Base-by-base conservation (phyloP, 2,329 filamentous ascomycete genomes). In the Rhinocladiella similis region DNA sequence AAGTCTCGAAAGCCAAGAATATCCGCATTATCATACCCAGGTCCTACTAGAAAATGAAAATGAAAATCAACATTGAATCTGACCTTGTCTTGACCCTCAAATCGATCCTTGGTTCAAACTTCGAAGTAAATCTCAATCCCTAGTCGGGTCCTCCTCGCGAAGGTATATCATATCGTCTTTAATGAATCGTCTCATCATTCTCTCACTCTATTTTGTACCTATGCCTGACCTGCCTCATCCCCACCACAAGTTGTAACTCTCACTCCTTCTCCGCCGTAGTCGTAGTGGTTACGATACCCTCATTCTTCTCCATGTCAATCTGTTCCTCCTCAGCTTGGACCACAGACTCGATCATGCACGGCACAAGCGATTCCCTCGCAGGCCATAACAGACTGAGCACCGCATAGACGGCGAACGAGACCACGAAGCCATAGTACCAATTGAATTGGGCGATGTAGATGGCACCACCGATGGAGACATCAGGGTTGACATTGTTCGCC, bases 341-440 rank as follows among this genome's bases (percentile, higher is more conserved):
- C 25, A 29, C 7, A 2, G 50, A 29, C 19, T 53, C 50, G 20
- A 53, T 53, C 50, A 53, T 53, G 27, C 41, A 53, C 12, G 35
- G 39, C 39, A 61, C 47, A 5, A 61, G 38, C 2, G 54, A 45
- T 4, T 57, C 55, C 35, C 43, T 58, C 9, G 54, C 47, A 16
- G 54, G 58, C 20, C 45, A 61, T 12, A 55, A 3, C 20, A 58
- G 38, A 48, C 55, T 58, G 16, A 87, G 63, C 0, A 57, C 64
- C 7, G 80, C 71, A 69, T 87, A 88, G 0, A 86, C 75, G 2
- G 83, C 46, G 16, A 80, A 78, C 4, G 82, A 83, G 0, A 70
- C 74, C 9, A 78, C 71, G 60, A 88, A 86, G 0, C 84, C 85
- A 43, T 85, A 76, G 19, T 88, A 66, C 80, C 84, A 88, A 14